Base-by-base conservation (phyloP, 192 early-diverging fungal genomes). In the Linnemannia exigua region DNA sequence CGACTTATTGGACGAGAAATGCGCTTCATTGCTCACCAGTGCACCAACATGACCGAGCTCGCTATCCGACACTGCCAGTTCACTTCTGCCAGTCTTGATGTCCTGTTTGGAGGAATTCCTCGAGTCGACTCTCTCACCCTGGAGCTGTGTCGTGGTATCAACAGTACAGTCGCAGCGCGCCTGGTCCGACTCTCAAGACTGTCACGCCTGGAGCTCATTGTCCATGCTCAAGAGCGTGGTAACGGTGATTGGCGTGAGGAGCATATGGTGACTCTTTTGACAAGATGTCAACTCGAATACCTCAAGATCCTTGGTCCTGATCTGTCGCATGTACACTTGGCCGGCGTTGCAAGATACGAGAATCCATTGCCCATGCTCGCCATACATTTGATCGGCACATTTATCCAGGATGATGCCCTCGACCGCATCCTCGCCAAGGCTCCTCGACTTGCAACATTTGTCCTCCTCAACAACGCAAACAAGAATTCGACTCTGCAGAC, bases 21-120 rank as follows among this genome's bases (percentile, higher is more conserved):
- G 78, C 77, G 84, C 15, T 86, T 86, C 33, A 75, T 86, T 54
- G 78, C 84, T 33, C 78, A 86, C n/a, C 78, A 80, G 33, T 86
- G 84, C 54, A 54, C 38, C 37, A 76, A 86, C n/a, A 63, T 86
- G 6, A 31, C 19, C 5, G 31, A 58, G 0, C 78, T 86, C 44
- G 48, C 67, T 12, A 44, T 86, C 0, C 41, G 70, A 46, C 46
- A 67, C 20, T 86, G 78, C 15, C 74, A 51, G 3, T 41, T 80
- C 48, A 73, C 79, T 12, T 69, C 84, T 20, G 75, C 70, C 8
- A 86, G 69, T 20, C 61, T 86, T n/a, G 78, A 86, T 50, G 44
- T 77, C 38, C 79, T 86, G 17, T 86, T 67, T 36, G 78, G 58
- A 19, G 78, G 84, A 0, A 86, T 79, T 17, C 74, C 35, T 7